Evolutionary conservation across 108 stramenopile genomes (phyloP).

Genomic region (Conticribra weissflogii): DNA sequence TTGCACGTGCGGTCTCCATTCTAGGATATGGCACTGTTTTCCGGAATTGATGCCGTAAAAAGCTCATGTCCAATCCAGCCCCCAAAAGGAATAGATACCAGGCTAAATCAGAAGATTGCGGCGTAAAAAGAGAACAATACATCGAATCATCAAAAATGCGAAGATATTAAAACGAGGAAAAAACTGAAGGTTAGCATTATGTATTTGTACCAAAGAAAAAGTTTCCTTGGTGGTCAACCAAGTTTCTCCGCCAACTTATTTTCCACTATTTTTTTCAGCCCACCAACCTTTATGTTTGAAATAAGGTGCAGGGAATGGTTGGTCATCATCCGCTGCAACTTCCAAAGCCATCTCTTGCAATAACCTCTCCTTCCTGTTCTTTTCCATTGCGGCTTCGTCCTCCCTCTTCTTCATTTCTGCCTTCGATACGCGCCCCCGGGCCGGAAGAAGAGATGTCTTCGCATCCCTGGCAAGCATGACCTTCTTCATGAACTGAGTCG

Average conservation of each 20-base stretch:
- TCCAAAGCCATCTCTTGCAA: slow-evolving; percentile 85
- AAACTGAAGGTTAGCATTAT: slow-evolving; percentile 4
- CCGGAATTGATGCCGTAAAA: background rate
- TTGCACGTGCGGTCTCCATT: background rate
- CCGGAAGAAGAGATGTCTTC: slow-evolving; percentile 22
- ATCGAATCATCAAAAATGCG: background rate
- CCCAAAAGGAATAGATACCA: background rate
- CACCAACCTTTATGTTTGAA: slow-evolving; percentile 50
- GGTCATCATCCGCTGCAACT: slow-evolving; percentile 78
- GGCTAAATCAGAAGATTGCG: background rate
- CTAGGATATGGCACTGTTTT: background rate
- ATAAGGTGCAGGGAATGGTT: slow-evolving; percentile 85
- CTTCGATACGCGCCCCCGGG: slow-evolving; percentile 34
- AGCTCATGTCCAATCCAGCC: background rate
- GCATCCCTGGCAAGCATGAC: slow-evolving; percentile 61
- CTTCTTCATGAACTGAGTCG: slow-evolving; percentile 70
- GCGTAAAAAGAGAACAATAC: background rate
- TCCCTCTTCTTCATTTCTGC: slow-evolving; percentile 21
- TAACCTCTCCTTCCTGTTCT: slow-evolving; percentile 39
- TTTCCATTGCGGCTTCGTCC: slow-evolving; percentile 43
- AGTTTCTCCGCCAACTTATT: slow-evolving; percentile 13
- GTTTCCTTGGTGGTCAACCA: background rate
- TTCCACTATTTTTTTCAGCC: slow-evolving; percentile 11
- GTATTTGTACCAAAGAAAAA: background rate
- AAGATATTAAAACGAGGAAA: slow-evolving; percentile 1